Evolutionary conservation across 208 protist genomes (phyloP), one percentile per base, ranked within the genome.

Genomic region (Leishmania martiniquensis): DNA sequence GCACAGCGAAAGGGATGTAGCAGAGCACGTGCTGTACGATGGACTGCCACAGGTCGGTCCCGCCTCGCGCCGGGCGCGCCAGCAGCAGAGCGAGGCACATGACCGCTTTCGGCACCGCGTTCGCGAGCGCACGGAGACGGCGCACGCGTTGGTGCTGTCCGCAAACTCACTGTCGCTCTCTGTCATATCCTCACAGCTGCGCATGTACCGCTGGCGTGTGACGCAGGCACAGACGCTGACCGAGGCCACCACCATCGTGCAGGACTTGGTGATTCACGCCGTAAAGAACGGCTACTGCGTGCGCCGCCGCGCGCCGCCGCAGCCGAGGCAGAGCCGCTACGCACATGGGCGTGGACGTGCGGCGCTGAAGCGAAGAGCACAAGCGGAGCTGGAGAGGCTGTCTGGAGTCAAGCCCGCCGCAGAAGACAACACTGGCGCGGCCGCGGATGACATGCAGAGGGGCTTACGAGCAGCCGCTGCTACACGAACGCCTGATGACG

Each of bases 151-250:
- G 32, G 32, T 97, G 13, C 49, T 97, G n/a, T 95, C 93, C 1
- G 93, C 89, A 5, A 97, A 97, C 77, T 83, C 89, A 20, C 84
- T 97, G 37, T 86, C 87, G 63, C 85, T 94, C 77, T 90, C 91
- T 13, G 84, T 97, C 7, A 94, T 95, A 87, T 70, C 87, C 54
- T 93, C 91, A 29, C 93, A 97, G 84, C 86, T 97, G 51, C 77
- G 82, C 60, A 93, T 97, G 93, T 90, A 95, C 78, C 87, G 93
- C 42, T 97, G 93, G 93, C 87, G 78, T 9, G 93, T 97, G 20
- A 83, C 84, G 10, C 91, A 97, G 83, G 88, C 90, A 15, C 89
- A 94, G 75, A 95, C 89, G 13, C 70, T 95, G 20, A 78, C 80
- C 1, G 80, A 94, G 49, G 89, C 90, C 7, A 94, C 90, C 4